Evolutionary conservation across 2,329 filamentous ascomycete species (phyloP), one percentile per base, ranked within the genome.

Genomic region (Teratosphaeria epicoccoides): DNA sequence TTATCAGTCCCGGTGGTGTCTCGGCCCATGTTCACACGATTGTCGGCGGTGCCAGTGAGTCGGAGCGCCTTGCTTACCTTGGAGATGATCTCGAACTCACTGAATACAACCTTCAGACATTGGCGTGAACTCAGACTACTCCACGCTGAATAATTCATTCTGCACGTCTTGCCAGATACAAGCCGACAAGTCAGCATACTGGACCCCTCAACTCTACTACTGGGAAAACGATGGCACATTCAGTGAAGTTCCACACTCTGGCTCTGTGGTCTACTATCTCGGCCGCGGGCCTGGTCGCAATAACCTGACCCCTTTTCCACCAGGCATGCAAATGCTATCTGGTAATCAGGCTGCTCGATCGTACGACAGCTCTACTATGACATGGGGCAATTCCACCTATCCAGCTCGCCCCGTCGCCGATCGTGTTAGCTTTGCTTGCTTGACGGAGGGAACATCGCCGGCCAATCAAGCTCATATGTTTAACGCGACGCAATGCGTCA

Each of bases 241-340:
- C 51, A 56, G 63, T 48, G 64, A 69, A 45, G 85, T 89, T 12
- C 75, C 81, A 12, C 64, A 64, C 49, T 66, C 68, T 62, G 87
- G 87, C 66, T 82, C 83, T 76, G 70, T 86, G 54, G 82, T 83
- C 52, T 93, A 93, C 73, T 91, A 91, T 71, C 83, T 71, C 51
- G 67, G 56, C 44, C 64, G 61, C 24, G 55, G 55, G 54, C 68
- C 77, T 37, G 70, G 74, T 57, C 73, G 72, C 43, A 79, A 80
- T 59, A 76, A 83, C 56, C 84, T 88, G 58, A 73, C 82, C 17
- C 79, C 88, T 63, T 76, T 79, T 60, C 87, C 86, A 6, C 65
- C 76, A 24, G 84, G 83, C 14, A 76, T 91, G 57, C 79, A 81
- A 64, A 88, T 91, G 71, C 63, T 90, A 44, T 80, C 77, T 52